Percentiles rank a stretch among this genome's conserved stretches.
These are phyloP conservation scores for Citeromyces matritensis DNA, from an alignment of 805 yeast species.

Conservation along the genomic window DNA sequence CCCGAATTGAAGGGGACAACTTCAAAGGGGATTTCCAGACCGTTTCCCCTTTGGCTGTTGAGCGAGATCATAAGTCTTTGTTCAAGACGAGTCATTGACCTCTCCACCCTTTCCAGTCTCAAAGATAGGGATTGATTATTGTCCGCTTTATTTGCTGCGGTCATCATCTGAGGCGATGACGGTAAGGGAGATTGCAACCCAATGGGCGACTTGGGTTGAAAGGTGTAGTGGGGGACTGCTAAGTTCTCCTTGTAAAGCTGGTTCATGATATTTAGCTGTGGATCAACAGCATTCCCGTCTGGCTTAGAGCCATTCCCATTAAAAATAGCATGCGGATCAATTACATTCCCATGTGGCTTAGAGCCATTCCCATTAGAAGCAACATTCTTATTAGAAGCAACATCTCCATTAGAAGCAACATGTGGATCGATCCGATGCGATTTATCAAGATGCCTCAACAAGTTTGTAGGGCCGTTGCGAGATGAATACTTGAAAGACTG, in stretches of 20 bases:
- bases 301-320: no score
- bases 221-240: no score
- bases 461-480: conserved; percentile 18
- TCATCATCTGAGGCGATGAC: not conserved
- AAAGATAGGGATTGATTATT: conserved; percentile 1
- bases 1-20: conserved; percentile 12
- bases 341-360: no score
- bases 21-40: conserved; percentile 13
- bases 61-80: conserved; percentile 11
- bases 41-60: conserved; percentile 13
- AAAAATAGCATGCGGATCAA: no score
- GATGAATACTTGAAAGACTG: conserved; percentile 14
- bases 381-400: no score
- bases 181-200: not conserved
- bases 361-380: no score
- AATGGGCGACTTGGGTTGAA: no score
- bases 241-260: no score
- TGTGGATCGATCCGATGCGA: conserved; percentile 11
- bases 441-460: conserved; percentile 15
- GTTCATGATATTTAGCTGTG: no score
- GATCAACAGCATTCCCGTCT: no score
- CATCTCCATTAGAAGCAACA: no score
- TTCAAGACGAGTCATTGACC: conserved; percentile 10
- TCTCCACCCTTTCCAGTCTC: conserved; percentile 7
- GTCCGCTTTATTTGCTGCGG: conserved; percentile 2